Evolutionary conservation across 768 basidiomycete species (phyloP).

Genomic region (Naganishia kalamii): DNA sequence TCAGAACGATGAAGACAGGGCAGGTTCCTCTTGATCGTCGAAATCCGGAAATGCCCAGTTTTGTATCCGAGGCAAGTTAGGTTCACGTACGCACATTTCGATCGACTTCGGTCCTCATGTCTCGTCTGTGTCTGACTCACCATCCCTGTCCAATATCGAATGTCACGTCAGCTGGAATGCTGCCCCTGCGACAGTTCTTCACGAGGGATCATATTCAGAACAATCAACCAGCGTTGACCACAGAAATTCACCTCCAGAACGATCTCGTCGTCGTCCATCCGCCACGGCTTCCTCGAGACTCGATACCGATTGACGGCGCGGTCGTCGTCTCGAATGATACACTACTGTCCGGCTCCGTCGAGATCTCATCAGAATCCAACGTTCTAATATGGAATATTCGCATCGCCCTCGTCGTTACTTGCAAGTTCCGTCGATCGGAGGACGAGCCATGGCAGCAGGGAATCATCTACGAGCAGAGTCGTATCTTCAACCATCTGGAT

Average conservation of each 20-base stretch:
- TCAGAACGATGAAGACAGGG: too few species aligned
- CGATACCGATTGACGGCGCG: not conserved
- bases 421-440: not conserved
- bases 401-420: not conserved
- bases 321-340: not conserved
- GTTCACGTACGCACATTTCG: too few species aligned
- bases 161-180: too few species aligned
- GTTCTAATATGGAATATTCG: not conserved
- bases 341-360: not conserved
- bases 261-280: constrained; percentile 2
- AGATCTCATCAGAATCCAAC: not conserved
- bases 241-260: not conserved
- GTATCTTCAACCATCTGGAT: not conserved
- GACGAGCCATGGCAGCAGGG: not conserved
- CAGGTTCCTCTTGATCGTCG: too few species aligned
- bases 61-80: too few species aligned
- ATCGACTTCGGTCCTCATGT: too few species aligned
- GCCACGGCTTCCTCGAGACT: not conserved
- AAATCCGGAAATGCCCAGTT: too few species aligned
- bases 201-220: not conserved
- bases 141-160: too few species aligned
- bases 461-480: not conserved
- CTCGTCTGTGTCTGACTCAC: too few species aligned
- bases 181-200: not conserved
- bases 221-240: not conserved